A percentile compares a stretch with the other conserved stretches of the same genome.
These are phyloP conservation scores for Coccomyxa subellipsoidea DNA, from an alignment of 163 green algal genomes.

Conservation along the genomic window DNA sequence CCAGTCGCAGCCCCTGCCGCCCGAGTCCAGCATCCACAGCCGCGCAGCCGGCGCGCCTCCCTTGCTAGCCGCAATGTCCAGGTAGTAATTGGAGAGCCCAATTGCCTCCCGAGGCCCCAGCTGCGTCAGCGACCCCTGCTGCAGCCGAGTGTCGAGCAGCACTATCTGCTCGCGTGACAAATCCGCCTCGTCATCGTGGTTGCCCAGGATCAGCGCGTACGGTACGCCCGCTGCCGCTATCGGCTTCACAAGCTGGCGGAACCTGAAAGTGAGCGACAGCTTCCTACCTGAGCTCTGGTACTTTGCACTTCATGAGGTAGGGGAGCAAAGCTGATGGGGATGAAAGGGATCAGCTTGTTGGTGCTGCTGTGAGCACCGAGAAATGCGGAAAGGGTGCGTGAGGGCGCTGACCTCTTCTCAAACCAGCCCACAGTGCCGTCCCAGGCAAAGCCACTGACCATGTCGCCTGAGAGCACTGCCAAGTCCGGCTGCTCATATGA, in stretches of 20 bases:
- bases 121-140: conserved; percentile 2
- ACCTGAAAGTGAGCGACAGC: not conserved
- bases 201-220: not conserved
- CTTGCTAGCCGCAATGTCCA: conserved; percentile 1
- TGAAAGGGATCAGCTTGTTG: no score
- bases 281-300: not conserved
- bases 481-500: not conserved
- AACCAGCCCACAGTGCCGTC: not conserved
- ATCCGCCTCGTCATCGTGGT: conserved; percentile 8
- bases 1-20: not conserved
- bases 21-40: conserved; percentile 12
- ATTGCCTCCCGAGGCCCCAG: not conserved
- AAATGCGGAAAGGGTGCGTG: no score
- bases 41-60: not conserved
- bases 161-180: not conserved
- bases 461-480: conserved; percentile 1
- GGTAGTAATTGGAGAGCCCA: conserved; percentile 8
- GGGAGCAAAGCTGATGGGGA: no score
- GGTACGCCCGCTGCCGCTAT: not conserved
- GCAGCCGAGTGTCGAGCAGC: not conserved
- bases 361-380: no score
- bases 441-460: conserved; percentile 1
- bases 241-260: not conserved
- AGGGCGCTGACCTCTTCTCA: conserved; percentile 6
- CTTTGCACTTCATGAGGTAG: no score